Base-by-base conservation (phyloP, 2,329 filamentous ascomycete species). In the Sphaerulina musiva region DNA sequence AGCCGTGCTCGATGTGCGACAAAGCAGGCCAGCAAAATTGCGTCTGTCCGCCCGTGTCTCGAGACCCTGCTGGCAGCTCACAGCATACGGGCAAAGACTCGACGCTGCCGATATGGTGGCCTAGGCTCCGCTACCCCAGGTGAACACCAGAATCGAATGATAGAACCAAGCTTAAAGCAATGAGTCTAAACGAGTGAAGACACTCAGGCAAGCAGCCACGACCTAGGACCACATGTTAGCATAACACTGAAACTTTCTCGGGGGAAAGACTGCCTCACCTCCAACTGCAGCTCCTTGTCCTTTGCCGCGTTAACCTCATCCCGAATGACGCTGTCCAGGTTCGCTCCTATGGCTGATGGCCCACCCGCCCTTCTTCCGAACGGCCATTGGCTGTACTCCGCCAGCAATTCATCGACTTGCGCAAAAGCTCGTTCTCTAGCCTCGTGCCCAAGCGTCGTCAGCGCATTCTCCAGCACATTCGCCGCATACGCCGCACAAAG, bases 401-500 rank as follows among this genome's bases (percentile, higher is more conserved):
- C 89, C 55, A 98, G 77, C 61, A 98, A 76, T 74, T 97, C 93
- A 71, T 98, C 93, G 14, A 95, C 95, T 76, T 97, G 92, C 40
- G 90, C 89, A 72, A 97, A 98, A 4, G 93, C 92, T 62, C 92
- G 80, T 74, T 98, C 93, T 64, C 93, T 80, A 53, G 92, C 85
- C 76, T 98, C 93, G 70, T 97, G 93, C 63, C 91, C 89, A 59
- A 98, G 82, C 11, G 88, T 95, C 53, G 88, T 89, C 66, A 98
- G 77, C n/a, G 92, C 93, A 69, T 98, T 98, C 76, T 98, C 93
- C 55, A 98, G 81, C 29, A 98, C 93, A 68, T 98, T 98, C 58
- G 93, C 93, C 44, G 93, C 93, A 73, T 98, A 97, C 44, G 93
- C 92, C 48, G 92, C 93, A 75, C 93, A 98, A 51, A 98, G 89